Evolutionary conservation across 2,329 filamentous ascomycete species (phyloP).

Genomic region (Colletotrichum musae): DNA sequence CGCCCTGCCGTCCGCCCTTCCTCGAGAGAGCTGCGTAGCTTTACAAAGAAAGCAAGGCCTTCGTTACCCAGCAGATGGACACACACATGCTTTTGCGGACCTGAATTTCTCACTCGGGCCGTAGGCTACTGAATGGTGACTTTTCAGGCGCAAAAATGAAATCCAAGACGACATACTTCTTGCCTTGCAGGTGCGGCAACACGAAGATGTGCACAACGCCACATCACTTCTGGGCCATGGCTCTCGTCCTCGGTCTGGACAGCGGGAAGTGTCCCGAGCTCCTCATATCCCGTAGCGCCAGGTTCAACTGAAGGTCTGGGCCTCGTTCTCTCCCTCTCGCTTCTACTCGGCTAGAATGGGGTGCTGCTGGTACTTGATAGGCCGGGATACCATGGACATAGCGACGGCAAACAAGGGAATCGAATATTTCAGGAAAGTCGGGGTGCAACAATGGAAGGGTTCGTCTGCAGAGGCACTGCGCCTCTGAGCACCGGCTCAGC

Average conservation of each 20-base stretch:
- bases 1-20: conserved; percentile 14
- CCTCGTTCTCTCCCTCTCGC: conserved; percentile 4
- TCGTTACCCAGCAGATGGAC: conserved; percentile 12
- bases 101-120: not conserved
- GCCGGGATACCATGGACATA: not conserved
- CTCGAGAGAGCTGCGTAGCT: conserved; percentile 1
- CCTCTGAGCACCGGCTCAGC: conserved; percentile 16
- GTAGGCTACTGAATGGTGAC: too few species aligned
- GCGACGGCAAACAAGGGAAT: conserved; percentile 27
- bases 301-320: conserved; percentile 1
- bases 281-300: not conserved
- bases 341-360: conserved; percentile 2
- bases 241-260: not conserved
- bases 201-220: conserved; percentile 8
- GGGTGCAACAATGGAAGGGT: conserved; percentile 25
- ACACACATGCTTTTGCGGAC: not conserved
- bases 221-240: not conserved
- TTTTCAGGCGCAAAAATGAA: too few species aligned
- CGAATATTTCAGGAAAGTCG: conserved; percentile 26
- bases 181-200: too few species aligned
- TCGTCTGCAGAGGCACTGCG: conserved; percentile 23
- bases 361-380: conserved; percentile 3
- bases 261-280: not conserved
- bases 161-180: too few species aligned
- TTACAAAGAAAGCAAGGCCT: conserved; percentile 25